Evolutionary conservation across 139 green algal genomes (phyloP).

Genomic region (Gonium pectorale): DNA sequence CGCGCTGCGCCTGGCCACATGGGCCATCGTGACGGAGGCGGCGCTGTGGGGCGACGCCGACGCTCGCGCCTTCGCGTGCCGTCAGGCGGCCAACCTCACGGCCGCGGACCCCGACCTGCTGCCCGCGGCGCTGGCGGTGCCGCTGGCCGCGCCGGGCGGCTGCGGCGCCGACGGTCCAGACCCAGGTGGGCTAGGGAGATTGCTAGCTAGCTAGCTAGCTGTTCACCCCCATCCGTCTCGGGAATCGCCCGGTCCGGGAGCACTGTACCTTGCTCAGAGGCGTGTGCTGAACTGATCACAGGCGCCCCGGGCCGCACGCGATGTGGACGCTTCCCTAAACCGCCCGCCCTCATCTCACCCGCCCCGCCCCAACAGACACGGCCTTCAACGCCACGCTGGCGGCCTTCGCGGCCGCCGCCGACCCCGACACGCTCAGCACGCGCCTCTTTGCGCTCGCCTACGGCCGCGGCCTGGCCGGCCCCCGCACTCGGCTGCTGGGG

Average conservation of each 20-base stretch:
- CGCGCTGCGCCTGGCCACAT: conserved; percentile 8
- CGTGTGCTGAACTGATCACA: no score
- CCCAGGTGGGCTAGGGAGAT: neutral
- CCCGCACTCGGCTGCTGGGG: neutral
- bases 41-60: conserved; percentile 26
- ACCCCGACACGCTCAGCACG: neutral
- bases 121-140: conserved; percentile 2
- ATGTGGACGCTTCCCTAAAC: neutral
- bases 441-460: conserved; percentile 13
- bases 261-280: neutral
- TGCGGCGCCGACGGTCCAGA: neutral
- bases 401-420: neutral
- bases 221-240: neutral
- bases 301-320: neutral
- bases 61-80: conserved; percentile 1
- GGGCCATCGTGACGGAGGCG: conserved; percentile 14
- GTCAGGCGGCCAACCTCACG: neutral
- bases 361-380: neutral
- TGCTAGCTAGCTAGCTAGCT: neutral
- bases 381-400: neutral
- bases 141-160: conserved; percentile 6
- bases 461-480: neutral
- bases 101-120: conserved; percentile 14
- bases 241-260: neutral
- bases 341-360: neutral